A percentile compares a stretch with the other conserved stretches of the same genome.
phyloP scores from a whole-genome alignment of 306 rosid genomes.

The Citrullus mucosospermus region DNA sequence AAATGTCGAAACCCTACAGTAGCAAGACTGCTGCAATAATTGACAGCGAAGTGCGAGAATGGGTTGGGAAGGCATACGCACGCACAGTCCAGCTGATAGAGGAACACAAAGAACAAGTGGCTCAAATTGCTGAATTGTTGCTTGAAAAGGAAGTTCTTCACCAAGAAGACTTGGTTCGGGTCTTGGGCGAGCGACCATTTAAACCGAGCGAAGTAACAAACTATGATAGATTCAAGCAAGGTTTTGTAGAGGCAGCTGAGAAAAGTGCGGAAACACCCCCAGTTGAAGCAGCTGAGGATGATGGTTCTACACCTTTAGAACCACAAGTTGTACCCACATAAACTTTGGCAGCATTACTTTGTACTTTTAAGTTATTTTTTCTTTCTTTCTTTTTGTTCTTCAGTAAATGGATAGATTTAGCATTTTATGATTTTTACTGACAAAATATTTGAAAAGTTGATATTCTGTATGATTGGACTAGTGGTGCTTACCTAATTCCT shows the following conservation, averaged over 20 bases:
- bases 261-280: conserved; percentile 29
- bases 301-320: conserved; percentile 45
- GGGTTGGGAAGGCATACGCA: conserved; percentile 62
- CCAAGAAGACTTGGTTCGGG: conserved; percentile 54
- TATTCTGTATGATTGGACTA: background rate
- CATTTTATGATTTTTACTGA: conserved; percentile 5
- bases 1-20: conserved; percentile 76
- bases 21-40: conserved; percentile 71
- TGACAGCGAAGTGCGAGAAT: conserved; percentile 75
- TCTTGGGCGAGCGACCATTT: conserved; percentile 74
- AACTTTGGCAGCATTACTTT: conserved; percentile 9
- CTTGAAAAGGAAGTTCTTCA: conserved; percentile 96
- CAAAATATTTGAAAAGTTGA: background rate
- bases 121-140: conserved; percentile 72
- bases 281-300: conserved; percentile 27
- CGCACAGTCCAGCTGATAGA: conserved; percentile 46
- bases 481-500: background rate
- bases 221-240: conserved; percentile 60
- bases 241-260: conserved; percentile 39
- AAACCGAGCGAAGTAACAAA: conserved; percentile 37
- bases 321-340: conserved; percentile 74
- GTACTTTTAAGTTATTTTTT: conserved; percentile 34
- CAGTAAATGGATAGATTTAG: conserved; percentile 9
- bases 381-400: background rate
- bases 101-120: conserved; percentile 66